Base-by-base conservation (phyloP, 176 grass and related monocot species). In the Aechmea fasciata region DNA sequence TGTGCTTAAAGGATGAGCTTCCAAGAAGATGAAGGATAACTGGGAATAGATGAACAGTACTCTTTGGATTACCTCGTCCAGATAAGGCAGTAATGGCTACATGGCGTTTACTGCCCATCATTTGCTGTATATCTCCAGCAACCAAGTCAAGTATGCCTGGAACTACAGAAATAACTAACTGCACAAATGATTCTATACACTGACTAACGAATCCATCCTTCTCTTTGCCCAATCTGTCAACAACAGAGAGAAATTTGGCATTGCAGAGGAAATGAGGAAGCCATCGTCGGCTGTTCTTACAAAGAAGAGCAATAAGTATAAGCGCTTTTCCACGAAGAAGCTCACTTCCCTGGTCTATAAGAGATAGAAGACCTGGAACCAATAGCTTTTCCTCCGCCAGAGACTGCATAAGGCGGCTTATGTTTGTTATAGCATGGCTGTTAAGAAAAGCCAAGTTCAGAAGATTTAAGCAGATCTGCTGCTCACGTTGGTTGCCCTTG, bases 1-100 rank as follows among this genome's bases (percentile, higher is more conserved):
- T 82, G 25, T 89, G 86, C 53, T 85, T 87, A 75, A 99, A 99
- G 70, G 85, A 90, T 71, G 73, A 79, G 71, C 94, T 99, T 53
- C 94, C 86, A 74, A 99, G 87, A 83, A 99, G 84, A 83, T 99
- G 94, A 82, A 99, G 82, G 49, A 99, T 87, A 48, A 99, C 82
- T 49, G 89, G 94, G 68, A 99, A 92, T 77, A 93, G 63, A 85
- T 99, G 84, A 63, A 87, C 81, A 57, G 80, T 90, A 77, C 80
- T 85, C 68, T 90, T 99, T 73, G 87, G 84, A 83, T 90, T 88
- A 81, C 74, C 64, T 25, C 89, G 76, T 59, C 83, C 89, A 63
- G 86, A 73, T 47, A 99, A 77, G 83, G 82, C 65, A 78, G 77
- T 73, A 82, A 71, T 64, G 19, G 78, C 70, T 26, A 88, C 88